Conservation (phyloP, 176 grass and related monocot genomes). For the Chrysopogon serrulatus region DNA sequence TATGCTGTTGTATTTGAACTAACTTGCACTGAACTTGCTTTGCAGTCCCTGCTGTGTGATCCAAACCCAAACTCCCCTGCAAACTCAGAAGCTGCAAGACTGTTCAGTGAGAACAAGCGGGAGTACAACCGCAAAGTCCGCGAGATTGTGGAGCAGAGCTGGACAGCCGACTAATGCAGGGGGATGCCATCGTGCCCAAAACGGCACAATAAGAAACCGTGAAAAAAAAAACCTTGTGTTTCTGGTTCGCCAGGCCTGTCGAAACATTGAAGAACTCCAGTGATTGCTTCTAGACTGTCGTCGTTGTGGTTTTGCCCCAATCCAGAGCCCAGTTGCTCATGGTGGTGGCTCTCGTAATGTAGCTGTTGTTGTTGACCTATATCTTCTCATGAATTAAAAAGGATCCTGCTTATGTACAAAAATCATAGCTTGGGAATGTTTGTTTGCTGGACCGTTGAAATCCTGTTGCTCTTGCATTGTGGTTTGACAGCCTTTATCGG, state of each 20-base stretch:
- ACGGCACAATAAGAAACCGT: slow-evolving; percentile 36
- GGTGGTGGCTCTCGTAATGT: slow-evolving; percentile 27
- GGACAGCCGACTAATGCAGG: slow-evolving; percentile 77
- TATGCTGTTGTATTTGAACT: background rate
- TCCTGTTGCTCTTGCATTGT: background rate
- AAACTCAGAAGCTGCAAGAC: slow-evolving; percentile 87
- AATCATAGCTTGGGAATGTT: slow-evolving; percentile 19
- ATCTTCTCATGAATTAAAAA: slow-evolving; percentile 6
- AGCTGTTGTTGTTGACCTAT: slow-evolving; percentile 28
- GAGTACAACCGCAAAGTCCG: slow-evolving; percentile 96
- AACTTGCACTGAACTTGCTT: background rate
- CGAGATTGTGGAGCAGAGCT: slow-evolving; percentile 94
- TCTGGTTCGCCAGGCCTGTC: slow-evolving; percentile 27
- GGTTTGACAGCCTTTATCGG: no score
- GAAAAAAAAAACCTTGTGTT: background rate
- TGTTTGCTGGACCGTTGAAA: background rate
- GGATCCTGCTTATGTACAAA: slow-evolving; percentile 30
- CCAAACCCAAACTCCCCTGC: slow-evolving; percentile 95
- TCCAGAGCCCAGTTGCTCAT: background rate
- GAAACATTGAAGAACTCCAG: slow-evolving; percentile 40
- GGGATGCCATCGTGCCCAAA: background rate
- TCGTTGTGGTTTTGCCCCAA: slow-evolving; percentile 22
- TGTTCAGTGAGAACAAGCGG: slow-evolving; percentile 96
- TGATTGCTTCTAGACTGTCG: slow-evolving; percentile 24
- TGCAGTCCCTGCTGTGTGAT: slow-evolving; percentile 92